Percentiles rank a stretch among this genome's conserved stretches.
These are phyloP conservation scores for Russula abietina DNA, from an alignment of 768 basidiomycete species.

Conservation along the genomic window DNA sequence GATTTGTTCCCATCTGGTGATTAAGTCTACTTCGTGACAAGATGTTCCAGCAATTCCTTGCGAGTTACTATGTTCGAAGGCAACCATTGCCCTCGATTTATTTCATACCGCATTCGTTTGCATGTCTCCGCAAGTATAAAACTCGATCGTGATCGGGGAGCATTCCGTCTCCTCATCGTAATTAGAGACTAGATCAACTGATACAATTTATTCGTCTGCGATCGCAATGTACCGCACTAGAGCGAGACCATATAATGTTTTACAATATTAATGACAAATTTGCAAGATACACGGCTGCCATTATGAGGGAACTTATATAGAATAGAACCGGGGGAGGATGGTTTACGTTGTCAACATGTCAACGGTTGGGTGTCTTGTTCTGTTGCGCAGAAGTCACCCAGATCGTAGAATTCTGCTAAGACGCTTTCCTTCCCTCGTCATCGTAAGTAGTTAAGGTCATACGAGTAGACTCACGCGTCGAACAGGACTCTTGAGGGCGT, in stretches of 20 bases:
- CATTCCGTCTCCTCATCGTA: not conserved
- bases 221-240: not conserved
- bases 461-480: slow-evolving; percentile 13
- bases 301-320: not conserved
- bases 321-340: not conserved
- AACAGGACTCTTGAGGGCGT: slow-evolving; percentile 29
- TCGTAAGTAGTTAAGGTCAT: not conserved
- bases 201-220: not conserved
- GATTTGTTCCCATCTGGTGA: too few relatives aligned
- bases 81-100: too few relatives aligned
- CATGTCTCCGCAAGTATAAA: slow-evolving; percentile 8
- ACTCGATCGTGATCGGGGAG: not conserved
- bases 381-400: not conserved
- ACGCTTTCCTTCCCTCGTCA: not conserved
- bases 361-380: not conserved
- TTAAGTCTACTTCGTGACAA: too few relatives aligned
- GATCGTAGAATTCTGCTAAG: not conserved
- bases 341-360: not conserved
- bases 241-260: not conserved
- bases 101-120: too few relatives aligned
- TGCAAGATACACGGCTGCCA: too few relatives aligned
- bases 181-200: slow-evolving; percentile 1
- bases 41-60: too few relatives aligned
- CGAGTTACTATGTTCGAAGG: too few relatives aligned
- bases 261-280: not conserved